Evolutionary conservation across 768 basidiomycete genomes (phyloP).

Genomic region (Tylopilus subfusipes): DNA sequence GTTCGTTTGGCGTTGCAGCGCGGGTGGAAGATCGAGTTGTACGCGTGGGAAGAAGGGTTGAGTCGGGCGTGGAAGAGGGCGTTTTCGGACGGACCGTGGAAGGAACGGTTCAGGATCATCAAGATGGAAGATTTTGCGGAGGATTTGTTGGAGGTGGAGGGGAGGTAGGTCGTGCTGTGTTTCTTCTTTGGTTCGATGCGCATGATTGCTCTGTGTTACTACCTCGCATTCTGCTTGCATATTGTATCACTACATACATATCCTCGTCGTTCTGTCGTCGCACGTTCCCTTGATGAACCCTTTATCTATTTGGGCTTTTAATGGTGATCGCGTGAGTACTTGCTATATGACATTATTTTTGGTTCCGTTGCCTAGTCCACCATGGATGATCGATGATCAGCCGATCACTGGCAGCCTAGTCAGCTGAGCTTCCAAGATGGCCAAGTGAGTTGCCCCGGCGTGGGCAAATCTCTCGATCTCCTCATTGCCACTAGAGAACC

Average conservation of each 20-base stretch:
- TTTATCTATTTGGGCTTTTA: not conserved
- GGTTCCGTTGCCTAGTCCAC: too few species aligned
- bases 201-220: constrained; percentile 6
- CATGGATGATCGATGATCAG: too few species aligned
- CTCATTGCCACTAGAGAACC: not conserved
- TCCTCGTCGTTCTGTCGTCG: not conserved
- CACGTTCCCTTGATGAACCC: too few species aligned
- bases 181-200: not conserved
- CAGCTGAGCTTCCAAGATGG: not conserved
- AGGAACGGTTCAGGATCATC: constrained; percentile 50
- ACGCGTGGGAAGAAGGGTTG: constrained; percentile 84
- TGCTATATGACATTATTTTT: not conserved
- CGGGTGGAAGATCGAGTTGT: constrained; percentile 94
- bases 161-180: constrained; percentile 10
- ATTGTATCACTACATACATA: constrained; percentile 7
- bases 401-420: too few species aligned
- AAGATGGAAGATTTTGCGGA: constrained; percentile 66
- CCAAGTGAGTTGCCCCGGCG: not conserved
- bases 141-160: constrained; percentile 48
- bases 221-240: constrained; percentile 2
- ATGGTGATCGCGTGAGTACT: not conserved
- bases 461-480: not conserved
- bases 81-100: constrained; percentile 52
- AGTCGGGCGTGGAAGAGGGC: constrained; percentile 75
- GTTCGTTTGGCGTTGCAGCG: constrained; percentile 81